These are phyloP conservation scores for Tilletia walkeri DNA, from an alignment of 1,284 basidiomycete genomes.

Conservation along the genomic window DNA sequence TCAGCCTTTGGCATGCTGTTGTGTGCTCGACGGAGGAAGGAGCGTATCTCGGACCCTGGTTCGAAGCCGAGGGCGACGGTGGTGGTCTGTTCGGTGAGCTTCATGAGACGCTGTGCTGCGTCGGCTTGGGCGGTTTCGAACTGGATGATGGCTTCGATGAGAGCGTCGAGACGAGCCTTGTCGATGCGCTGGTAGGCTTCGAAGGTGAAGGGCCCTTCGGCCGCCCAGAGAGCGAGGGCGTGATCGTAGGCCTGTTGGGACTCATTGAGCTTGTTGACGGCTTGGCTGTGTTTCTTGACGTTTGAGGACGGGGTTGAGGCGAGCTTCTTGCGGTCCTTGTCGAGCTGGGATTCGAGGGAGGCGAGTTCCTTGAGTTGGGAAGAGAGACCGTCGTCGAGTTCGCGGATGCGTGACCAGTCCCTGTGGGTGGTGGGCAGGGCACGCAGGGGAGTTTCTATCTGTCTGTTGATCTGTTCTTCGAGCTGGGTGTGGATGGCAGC, in stretches of 20 bases:
- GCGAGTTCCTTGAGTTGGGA: constrained; percentile 45
- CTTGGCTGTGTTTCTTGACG: constrained; percentile 40
- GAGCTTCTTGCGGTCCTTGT: constrained; percentile 49
- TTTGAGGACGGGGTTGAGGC: constrained; percentile 32
- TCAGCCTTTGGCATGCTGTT: constrained; percentile 34
- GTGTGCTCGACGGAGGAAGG: constrained; percentile 26
- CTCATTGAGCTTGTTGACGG: constrained; percentile 38
- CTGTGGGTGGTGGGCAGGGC: constrained; percentile 36
- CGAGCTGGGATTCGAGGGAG: constrained; percentile 47
- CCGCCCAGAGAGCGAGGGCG: constrained; percentile 42
- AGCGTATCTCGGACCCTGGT: constrained; percentile 44
- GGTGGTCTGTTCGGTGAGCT: constrained; percentile 45
- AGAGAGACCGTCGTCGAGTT: constrained; percentile 46
- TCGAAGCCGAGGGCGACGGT: constrained; percentile 44
- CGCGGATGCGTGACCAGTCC: constrained; percentile 41
- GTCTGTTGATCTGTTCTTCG: constrained; percentile 46
- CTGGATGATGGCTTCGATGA: constrained; percentile 47
- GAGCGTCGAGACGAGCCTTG: constrained; percentile 40
- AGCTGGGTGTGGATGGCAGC: constrained; percentile 48
- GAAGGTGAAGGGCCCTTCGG: constrained; percentile 42
- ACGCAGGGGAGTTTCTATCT: constrained; percentile 54
- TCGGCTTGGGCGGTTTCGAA: constrained; percentile 48
- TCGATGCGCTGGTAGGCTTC: constrained; percentile 50
- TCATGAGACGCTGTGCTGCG: constrained; percentile 41
- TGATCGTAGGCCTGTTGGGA: constrained; percentile 40